Evolutionary conservation across 192 early-diverging fungal species (phyloP), one percentile per base, ranked within the genome.

Genomic region (Radiomyces spectabilis): DNA sequence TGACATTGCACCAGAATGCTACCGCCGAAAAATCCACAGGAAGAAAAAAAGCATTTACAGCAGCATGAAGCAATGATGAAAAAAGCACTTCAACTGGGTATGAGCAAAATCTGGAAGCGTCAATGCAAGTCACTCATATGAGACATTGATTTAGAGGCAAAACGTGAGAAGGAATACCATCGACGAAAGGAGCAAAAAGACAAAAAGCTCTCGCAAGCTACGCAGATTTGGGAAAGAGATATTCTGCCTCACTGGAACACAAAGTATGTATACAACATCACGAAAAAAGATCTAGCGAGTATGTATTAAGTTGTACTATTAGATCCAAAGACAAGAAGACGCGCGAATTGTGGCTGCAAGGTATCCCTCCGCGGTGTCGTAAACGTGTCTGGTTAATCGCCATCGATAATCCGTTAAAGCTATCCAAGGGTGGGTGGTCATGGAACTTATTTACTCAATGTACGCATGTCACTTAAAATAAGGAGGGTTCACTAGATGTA

Each of bases 11-110:
- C 2, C 40, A 64, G 61, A 30, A 63, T 54, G 50, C 45, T 73
- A 9, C 71, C 71, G 40, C 71, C 71, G 10, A 73, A 73, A 45
- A 30, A 62, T 42, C 65, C 56, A 25, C 18, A 22, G 31, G 71
- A 73, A 51, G 71, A 73, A 40, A 68, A 60, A 34, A 56, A 54
- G 29, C 71, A 73, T 38, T 41, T 73, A 9, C 59, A 68, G 37
- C 50, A 73, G 41, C 66, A 73, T 26, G 61, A 64, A 38, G 55
- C 18, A 1, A 65, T 73, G 71, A 73, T 73, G 71, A 62, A 63
- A 37, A 68, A 63, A 34, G 71, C 71, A 37, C 26, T 41, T 13
- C 51, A 58, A 18, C 37, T 63, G 13, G 67, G 60, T 59, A 34
- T n/a, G 40, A 21, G 38, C 18, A 26, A 3, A 6, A 9, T 13